A percentile compares a stretch with the other conserved stretches of the same genome.
Conservation (phyloP, 2,329 filamentous ascomycete genomes). For the Phoma sp. region DNA sequence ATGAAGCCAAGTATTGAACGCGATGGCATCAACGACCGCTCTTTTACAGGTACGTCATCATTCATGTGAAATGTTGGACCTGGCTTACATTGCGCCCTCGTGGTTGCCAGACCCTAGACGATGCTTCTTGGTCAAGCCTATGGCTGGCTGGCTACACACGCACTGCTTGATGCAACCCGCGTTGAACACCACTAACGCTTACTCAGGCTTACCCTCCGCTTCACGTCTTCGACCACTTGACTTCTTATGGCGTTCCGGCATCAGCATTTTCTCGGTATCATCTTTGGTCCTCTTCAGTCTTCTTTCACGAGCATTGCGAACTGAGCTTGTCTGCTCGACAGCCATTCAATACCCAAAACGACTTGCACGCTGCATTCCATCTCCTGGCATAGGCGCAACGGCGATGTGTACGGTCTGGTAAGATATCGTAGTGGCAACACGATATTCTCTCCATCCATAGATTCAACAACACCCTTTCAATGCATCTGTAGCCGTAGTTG, state of each 20-base stretch:
- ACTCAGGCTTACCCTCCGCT: not conserved
- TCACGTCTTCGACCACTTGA: not conserved
- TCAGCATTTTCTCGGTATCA: slow-evolving; percentile 34
- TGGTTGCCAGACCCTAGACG: slow-evolving; percentile 22
- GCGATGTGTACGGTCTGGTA: not conserved
- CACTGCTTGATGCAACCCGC: not conserved
- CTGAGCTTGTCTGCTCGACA: slow-evolving; percentile 31
- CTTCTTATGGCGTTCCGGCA: slow-evolving; percentile 25
- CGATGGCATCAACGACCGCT: not conserved
- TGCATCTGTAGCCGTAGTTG: not conserved
- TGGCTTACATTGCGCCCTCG: slow-evolving; percentile 31
- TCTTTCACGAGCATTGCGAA: slow-evolving; percentile 14
- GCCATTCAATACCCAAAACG: slow-evolving; percentile 37
- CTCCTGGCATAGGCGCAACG: not conserved
- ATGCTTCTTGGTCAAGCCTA: not conserved
- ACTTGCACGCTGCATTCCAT: not conserved
- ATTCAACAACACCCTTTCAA: not conserved
- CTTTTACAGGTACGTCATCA: slow-evolving; percentile 1
- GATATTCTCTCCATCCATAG: too few relatives aligned
- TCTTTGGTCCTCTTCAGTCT: slow-evolving; percentile 13
- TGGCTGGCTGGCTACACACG: not conserved
- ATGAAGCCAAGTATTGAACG: slow-evolving; percentile 23
- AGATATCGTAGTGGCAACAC: not conserved
- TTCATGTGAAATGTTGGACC: slow-evolving; percentile 1
- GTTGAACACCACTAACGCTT: not conserved